These are phyloP conservation scores for Ogataea trehalophila DNA, from an alignment of 805 yeast genomes.

Conservation along the genomic window DNA sequence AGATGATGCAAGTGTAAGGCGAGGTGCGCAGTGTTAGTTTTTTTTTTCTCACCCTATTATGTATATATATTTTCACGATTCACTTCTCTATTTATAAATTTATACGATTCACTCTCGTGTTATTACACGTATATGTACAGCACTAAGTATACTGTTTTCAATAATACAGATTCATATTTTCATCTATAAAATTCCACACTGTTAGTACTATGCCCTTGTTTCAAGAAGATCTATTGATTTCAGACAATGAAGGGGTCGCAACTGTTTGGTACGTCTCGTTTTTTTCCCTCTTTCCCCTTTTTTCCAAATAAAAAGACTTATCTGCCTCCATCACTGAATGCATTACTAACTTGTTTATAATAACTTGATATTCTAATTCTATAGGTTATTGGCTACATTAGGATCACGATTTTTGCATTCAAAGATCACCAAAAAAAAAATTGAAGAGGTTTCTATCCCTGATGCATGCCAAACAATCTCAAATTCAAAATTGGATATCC, in stretches of 20 bases:
- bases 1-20: no score
- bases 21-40: background rate
- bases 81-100: background rate
- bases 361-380: background rate
- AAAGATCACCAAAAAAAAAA: conserved; percentile 27
- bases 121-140: no score
- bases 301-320: background rate
- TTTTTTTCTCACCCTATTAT: background rate
- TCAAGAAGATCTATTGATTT: conserved; percentile 16
- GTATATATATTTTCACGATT: background rate
- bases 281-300: background rate
- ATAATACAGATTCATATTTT: no score
- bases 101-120: background rate
- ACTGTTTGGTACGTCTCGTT: conserved; percentile 25
- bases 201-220: conserved; percentile 5
- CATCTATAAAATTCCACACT: no score
- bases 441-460: conserved; percentile 38
- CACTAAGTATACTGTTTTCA: no score
- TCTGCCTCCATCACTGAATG: background rate
- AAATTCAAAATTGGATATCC: conserved; percentile 12
- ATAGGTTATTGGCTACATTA: conserved; percentile 28
- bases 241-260: conserved; percentile 20
- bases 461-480: conserved; percentile 32
- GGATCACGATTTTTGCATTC: conserved; percentile 21
- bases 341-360: background rate